phyloP scores from a whole-genome alignment of 208 protist genomes.

The Angomonas ambiguus region DNA sequence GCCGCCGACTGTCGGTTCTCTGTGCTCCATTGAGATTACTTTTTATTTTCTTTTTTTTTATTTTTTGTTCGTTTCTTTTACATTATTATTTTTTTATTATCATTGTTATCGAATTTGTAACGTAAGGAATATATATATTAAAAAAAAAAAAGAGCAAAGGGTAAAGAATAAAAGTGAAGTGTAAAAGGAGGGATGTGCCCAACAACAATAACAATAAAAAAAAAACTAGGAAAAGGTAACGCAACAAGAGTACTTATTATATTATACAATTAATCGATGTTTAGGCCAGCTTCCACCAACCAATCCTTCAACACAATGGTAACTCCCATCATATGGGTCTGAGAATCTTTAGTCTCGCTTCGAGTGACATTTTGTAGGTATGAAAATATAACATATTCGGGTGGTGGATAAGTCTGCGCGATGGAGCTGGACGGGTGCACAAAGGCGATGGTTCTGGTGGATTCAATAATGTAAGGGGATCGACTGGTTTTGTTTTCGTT shows the following conservation, averaged over 20 bases:
- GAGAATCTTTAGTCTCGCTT: constrained; percentile 63
- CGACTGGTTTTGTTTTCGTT: constrained; percentile 75
- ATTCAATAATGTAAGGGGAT: constrained; percentile 74
- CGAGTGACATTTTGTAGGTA: constrained; percentile 70
- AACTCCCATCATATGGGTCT: constrained; percentile 85
- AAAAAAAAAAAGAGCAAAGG: not conserved
- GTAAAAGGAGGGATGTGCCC: not conserved
- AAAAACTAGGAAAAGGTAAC: constrained; percentile 11
- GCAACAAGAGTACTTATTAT: not conserved
- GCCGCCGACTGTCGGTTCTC: constrained; percentile 62
- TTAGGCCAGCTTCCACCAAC: constrained; percentile 62
- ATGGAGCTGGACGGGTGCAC: constrained; percentile 85
- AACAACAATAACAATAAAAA: constrained; percentile 10
- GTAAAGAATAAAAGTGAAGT: not conserved
- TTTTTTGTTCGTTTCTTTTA: not conserved
- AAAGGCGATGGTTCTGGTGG: constrained; percentile 62
- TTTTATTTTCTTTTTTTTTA: not conserved
- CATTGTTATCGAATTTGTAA: too few relatives aligned
- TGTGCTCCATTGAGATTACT: constrained; percentile 14
- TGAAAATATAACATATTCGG: constrained; percentile 84
- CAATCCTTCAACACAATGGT: constrained; percentile 87
- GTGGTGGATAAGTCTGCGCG: constrained; percentile 73
- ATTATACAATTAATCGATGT: constrained; percentile 20
- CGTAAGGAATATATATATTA: not conserved
- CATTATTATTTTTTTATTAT: not conserved